Evolutionary conservation across 768 basidiomycete genomes (phyloP).

Genomic region (Leucocoprinus leucothites): DNA sequence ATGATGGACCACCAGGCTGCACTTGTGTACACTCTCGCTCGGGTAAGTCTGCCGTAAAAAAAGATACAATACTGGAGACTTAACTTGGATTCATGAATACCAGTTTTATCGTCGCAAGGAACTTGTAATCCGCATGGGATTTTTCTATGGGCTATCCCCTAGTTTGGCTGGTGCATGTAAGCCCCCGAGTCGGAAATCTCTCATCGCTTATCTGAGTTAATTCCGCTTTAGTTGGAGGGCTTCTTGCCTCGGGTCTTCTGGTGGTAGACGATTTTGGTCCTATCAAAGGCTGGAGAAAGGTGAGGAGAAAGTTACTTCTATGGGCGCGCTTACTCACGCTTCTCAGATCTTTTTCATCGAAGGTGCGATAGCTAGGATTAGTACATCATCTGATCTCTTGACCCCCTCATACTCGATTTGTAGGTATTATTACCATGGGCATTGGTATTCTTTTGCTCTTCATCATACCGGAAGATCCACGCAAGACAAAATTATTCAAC

Average conservation of each 20-base stretch:
- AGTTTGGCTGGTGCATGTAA: conserved; percentile 33
- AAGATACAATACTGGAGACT: neutral
- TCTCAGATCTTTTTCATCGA: conserved; percentile 39
- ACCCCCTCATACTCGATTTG: neutral
- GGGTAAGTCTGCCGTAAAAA: conserved; percentile 23
- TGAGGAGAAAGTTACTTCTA: neutral
- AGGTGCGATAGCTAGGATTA: conserved; percentile 23
- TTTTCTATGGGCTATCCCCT: conserved; percentile 33
- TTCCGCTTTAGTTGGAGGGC: conserved; percentile 30
- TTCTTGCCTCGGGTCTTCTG: conserved; percentile 34
- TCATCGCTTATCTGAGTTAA: no score
- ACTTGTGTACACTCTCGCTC: conserved; percentile 34
- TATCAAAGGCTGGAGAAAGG: conserved; percentile 31
- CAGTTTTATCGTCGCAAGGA: conserved; percentile 36
- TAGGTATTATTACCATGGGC: conserved; percentile 27
- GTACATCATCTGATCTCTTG: neutral
- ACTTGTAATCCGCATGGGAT: conserved; percentile 31
- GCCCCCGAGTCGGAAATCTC: no score
- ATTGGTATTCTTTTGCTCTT: conserved; percentile 24
- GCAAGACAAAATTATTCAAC: conserved; percentile 24
- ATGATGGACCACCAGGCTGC: conserved; percentile 26
- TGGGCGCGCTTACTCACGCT: no score
- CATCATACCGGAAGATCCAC: conserved; percentile 26
- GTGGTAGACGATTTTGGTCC: conserved; percentile 26
- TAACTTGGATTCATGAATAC: no score